phyloP scores from a whole-genome alignment of 1,284 basidiomycete genomes.

The Volvariella surrecta region DNA sequence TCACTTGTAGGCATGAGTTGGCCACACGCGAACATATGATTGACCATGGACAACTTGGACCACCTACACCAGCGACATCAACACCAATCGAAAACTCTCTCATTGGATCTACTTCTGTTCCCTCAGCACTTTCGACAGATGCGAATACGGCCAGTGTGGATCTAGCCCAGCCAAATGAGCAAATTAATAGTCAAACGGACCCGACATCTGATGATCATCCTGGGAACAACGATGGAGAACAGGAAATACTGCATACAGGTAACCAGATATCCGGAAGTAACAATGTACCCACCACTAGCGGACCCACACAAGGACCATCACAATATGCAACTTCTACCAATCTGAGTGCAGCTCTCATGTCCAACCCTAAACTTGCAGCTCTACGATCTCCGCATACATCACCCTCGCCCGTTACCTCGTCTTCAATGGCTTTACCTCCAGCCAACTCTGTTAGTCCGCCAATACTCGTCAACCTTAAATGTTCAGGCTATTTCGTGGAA shows the following conservation, averaged over 20 bases:
- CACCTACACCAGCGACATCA: conserved; percentile 42
- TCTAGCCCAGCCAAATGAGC: too few relatives aligned
- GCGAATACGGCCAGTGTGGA: too few relatives aligned
- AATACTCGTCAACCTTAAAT: conserved; percentile 68
- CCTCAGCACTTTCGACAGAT: not conserved
- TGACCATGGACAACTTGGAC: conserved; percentile 75
- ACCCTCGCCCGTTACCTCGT: conserved; percentile 8
- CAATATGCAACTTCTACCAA: not conserved
- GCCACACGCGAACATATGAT: conserved; percentile 89
- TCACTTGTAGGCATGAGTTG: conserved; percentile 59
- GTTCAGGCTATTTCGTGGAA: conserved; percentile 95
- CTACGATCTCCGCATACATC: conserved; percentile 25
- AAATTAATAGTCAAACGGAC: too few relatives aligned
- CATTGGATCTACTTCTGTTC: conserved; percentile 9
- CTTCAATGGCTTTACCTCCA: conserved; percentile 6
- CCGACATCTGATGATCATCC: too few relatives aligned
- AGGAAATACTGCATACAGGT: too few relatives aligned
- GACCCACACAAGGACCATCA: too few relatives aligned
- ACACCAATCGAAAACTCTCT: conserved; percentile 28
- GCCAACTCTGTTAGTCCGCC: conserved; percentile 28
- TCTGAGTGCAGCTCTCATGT: conserved; percentile 30
- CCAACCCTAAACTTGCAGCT: conserved; percentile 47
- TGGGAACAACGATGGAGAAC: too few relatives aligned
- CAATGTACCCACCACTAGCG: too few relatives aligned
- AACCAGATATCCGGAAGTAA: too few relatives aligned